Conservation (phyloP, 1,284 basidiomycete genomes). For the Rhodotorula sp. region DNA sequence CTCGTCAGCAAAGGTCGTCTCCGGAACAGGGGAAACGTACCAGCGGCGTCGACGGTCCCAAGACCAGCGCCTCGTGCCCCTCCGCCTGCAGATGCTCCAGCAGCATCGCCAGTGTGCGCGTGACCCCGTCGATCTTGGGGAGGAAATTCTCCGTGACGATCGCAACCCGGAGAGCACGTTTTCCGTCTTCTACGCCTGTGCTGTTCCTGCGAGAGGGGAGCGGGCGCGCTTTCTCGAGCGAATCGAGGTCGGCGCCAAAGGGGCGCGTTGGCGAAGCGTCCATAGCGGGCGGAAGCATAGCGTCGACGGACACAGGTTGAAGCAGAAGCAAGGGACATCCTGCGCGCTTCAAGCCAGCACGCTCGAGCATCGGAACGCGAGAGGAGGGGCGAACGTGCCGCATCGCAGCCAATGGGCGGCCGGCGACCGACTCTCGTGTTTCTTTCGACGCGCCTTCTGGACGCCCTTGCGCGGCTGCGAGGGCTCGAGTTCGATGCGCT, state of each 20-base stretch:
- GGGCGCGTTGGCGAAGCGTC: not conserved
- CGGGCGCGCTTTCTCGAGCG: conserved; percentile 28
- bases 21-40: conserved; percentile 42
- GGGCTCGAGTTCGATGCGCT: too few relatives aligned
- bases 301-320: not conserved
- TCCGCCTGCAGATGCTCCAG: conserved; percentile 60
- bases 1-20: not conserved
- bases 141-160: conserved; percentile 52
- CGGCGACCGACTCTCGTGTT: too few relatives aligned
- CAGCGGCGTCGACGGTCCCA: conserved; percentile 59
- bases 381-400: not conserved
- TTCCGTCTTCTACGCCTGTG: not conserved
- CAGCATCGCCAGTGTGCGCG: conserved; percentile 59
- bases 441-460: too few relatives aligned
- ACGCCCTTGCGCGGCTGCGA: too few relatives aligned
- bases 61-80: conserved; percentile 60
- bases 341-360: too few relatives aligned
- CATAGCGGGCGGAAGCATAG: not conserved
- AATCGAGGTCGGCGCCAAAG: conserved; percentile 27
- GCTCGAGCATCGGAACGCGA: not conserved
- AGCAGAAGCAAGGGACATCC: not conserved
- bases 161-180: conserved; percentile 47
- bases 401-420: not conserved
- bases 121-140: conserved; percentile 58
- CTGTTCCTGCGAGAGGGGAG: too few relatives aligned